A percentile compares a stretch with the other conserved stretches of the same genome.
phyloP scores from a whole-genome alignment of 768 basidiomycete species.

The Kwoniella bestiolae region DNA sequence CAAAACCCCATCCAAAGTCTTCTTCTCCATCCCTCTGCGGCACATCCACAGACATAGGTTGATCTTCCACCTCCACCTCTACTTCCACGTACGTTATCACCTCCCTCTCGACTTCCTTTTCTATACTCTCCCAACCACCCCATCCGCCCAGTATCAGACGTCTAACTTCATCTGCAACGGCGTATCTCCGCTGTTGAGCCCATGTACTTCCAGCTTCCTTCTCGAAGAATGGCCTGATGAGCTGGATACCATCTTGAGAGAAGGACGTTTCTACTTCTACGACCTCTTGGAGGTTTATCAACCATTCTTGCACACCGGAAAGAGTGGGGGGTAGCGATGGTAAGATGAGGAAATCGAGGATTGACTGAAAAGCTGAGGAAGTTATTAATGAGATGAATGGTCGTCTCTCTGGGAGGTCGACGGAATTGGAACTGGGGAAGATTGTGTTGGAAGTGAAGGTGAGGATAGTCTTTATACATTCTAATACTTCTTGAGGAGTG shows the following conservation, averaged over 20 bases:
- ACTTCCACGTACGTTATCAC: constrained; percentile 40
- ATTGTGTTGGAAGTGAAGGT: constrained; percentile 69
- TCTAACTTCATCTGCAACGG: constrained; percentile 70
- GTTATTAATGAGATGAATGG: constrained; percentile 66
- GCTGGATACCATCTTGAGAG: constrained; percentile 62
- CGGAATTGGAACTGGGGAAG: constrained; percentile 64
- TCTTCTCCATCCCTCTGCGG: constrained; percentile 38
- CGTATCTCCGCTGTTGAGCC: constrained; percentile 72
- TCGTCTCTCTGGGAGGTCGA: constrained; percentile 59
- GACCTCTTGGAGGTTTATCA: constrained; percentile 65
- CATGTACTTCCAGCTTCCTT: constrained; percentile 70
- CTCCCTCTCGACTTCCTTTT: constrained; percentile 36
- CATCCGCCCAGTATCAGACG: constrained; percentile 61
- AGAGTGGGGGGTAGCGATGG: constrained; percentile 73
- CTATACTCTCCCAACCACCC: constrained; percentile 44
- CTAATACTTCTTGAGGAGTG: constrained; percentile 61
- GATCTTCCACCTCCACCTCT: constrained; percentile 34
- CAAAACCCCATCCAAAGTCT: constrained; percentile 50
- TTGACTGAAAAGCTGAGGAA: constrained; percentile 66
- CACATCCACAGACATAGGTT: neutral
- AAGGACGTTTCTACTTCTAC: constrained; percentile 70
- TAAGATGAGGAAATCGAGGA: constrained; percentile 71
- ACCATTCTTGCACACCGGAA: constrained; percentile 66
- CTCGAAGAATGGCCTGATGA: constrained; percentile 72
- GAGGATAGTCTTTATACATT: constrained; percentile 65